These are phyloP conservation scores for Physocladia obscura DNA, from an alignment of 192 early-diverging fungal genomes.

Conservation along the genomic window DNA sequence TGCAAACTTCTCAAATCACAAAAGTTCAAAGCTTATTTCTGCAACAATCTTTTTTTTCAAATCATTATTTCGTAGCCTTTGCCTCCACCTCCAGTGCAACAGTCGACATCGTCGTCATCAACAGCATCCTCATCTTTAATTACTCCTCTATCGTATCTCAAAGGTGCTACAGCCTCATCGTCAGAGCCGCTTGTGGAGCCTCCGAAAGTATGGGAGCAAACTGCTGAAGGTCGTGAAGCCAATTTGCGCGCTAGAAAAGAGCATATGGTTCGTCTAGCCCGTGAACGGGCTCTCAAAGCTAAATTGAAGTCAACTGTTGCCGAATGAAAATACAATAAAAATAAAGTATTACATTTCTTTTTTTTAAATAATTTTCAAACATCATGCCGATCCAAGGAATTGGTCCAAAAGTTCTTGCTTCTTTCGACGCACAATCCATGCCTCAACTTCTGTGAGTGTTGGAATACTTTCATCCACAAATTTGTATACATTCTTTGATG, in stretches of 20 bases:
- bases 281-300: conserved; percentile 7
- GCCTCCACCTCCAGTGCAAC: conserved; percentile 16
- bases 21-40: not conserved
- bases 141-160: too few relatives aligned
- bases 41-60: not conserved
- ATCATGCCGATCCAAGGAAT: conserved; percentile 3
- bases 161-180: not conserved
- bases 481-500: conserved; percentile 20
- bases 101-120: conserved; percentile 35
- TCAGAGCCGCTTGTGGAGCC: conserved; percentile 6
- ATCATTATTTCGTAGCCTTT: not conserved
- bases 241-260: conserved; percentile 28
- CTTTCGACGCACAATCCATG: conserved; percentile 68
- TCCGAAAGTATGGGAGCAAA: conserved; percentile 20
- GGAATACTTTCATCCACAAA: conserved; percentile 54
- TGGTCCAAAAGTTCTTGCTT: conserved; percentile 51
- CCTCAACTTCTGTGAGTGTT: conserved; percentile 71
- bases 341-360: not conserved
- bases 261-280: conserved; percentile 27
- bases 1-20: too few relatives aligned
- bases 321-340: not conserved
- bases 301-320: not conserved
- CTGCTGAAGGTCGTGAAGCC: conserved; percentile 12
- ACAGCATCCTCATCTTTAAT: too few relatives aligned
- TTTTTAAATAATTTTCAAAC: not conserved